Base-by-base conservation (phyloP, 2,329 filamentous ascomycete genomes). In the Diplocarpon mali region DNA sequence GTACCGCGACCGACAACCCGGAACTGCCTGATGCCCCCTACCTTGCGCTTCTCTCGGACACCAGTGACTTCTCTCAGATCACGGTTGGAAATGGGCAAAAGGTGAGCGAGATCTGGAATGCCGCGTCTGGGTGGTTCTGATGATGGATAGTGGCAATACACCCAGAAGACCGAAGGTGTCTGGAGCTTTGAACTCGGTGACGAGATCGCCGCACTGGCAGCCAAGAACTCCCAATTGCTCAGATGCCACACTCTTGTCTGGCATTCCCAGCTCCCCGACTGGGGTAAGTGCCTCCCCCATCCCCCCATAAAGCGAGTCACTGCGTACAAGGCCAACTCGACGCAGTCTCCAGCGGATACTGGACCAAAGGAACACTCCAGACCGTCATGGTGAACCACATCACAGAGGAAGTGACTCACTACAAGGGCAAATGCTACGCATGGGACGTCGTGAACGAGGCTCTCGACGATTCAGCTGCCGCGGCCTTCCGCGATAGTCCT, bases 401-500 rank as follows among this genome's bases (percentile, higher is more conserved):
- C 54, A 69, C 70, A 46, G 68, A 72, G 47, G 73, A 71, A 38
- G 71, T 75, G 8, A 67, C 64, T 14, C 69, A 78, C 60, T 80
- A 73, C 64, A 72, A 72, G 60, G 71, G 73, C 46, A 66, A 72
- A 52, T 78, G 76, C 60, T 74, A 75, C 58, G 67, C 71, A 24
- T 83, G 76, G 76, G 78, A 82, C 45, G 77, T 82, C 0, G 70
- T 80, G 20, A 83, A 82, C 58, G 77, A 83, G 63, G 72, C 71
- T 61, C 20, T 47, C 15, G 37, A 47, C 38, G 40, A 44, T n/a
- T 35, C 40, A n/a, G 40, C 20, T 16, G 20, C 37, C 12, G 20
- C 45, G 13, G 30, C 29, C 14, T 80, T 78, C 67, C 75, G 72
- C 60, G 73, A 78, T 50, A 37, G 46, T 29, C 37, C n/a, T 2